Conservation (phyloP, 805 yeast species). For the Zygotorulaspora danielsina region DNA sequence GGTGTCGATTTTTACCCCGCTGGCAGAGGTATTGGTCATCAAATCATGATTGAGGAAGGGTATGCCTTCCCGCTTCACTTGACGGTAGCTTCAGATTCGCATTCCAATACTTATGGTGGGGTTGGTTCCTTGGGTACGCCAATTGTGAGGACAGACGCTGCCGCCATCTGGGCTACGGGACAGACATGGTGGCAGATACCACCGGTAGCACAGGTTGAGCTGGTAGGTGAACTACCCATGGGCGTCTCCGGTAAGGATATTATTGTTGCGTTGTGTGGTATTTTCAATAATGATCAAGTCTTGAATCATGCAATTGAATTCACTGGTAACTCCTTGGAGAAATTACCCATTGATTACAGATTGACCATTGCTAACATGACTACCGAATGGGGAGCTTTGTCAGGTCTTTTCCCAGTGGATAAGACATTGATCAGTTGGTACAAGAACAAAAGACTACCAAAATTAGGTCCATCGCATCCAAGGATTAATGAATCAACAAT, state of each 20-base stretch:
- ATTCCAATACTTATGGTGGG: constrained; percentile 97
- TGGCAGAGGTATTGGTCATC: constrained; percentile 98
- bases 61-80: constrained; percentile 92
- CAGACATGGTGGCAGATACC: constrained; percentile 99
- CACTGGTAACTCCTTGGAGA: constrained; percentile 71
- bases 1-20: constrained; percentile 98
- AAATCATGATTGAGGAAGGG: constrained; percentile 98
- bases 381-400: constrained; percentile 97
- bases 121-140: constrained; percentile 95
- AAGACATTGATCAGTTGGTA: constrained; percentile 73
- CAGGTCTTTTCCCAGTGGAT: constrained; percentile 98
- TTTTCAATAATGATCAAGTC: constrained; percentile 88
- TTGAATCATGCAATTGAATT: constrained; percentile 92
- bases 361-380: constrained; percentile 96
- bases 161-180: constrained; percentile 99
- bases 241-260: constrained; percentile 97
- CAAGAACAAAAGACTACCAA: constrained; percentile 49
- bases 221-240: constrained; percentile 71
- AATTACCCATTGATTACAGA: constrained; percentile 74
- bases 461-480: constrained; percentile 65
- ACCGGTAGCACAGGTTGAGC: constrained; percentile 92
- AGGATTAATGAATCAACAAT: constrained; percentile 67
- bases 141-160: constrained; percentile 97
- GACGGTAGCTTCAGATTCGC: constrained; percentile 96
- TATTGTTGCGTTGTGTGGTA: constrained; percentile 92